These are phyloP conservation scores for Pythium aphanidermatum DNA, from an alignment of 352 stramenopile genomes.

Conservation along the genomic window DNA sequence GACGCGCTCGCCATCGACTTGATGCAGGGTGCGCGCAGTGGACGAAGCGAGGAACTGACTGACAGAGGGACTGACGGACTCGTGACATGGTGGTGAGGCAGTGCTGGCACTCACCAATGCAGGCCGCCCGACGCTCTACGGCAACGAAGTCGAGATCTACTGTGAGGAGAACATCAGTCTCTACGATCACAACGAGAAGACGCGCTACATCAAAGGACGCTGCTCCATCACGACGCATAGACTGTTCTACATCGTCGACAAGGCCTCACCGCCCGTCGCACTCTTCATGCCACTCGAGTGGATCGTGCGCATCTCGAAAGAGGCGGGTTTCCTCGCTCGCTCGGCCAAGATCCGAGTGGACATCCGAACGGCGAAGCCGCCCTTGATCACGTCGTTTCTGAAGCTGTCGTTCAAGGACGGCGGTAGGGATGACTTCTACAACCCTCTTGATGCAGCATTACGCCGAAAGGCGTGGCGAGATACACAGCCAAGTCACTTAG, in stretches of 20 bases:
- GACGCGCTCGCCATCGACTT: conserved; percentile 52
- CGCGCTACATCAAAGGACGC: conserved; percentile 51
- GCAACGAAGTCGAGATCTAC: conserved; percentile 85
- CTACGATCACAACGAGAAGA: conserved; percentile 81
- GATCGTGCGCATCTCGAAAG: conserved; percentile 64
- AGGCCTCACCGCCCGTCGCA: conserved; percentile 37
- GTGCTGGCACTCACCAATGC: conserved; percentile 63
- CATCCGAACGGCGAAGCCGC: conserved; percentile 30
- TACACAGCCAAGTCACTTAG: conserved; percentile 64
- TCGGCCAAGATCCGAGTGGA: conserved; percentile 83
- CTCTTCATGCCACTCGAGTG: conserved; percentile 71
- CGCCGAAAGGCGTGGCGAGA: conserved; percentile 71
- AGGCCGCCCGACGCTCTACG: conserved; percentile 65
- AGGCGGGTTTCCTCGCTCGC: conserved; percentile 76
- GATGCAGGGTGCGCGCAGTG: conserved; percentile 54
- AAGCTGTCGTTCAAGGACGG: conserved; percentile 87
- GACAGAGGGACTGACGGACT: not conserved
- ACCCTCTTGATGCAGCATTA: conserved; percentile 55
- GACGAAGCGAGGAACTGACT: too few relatives aligned
- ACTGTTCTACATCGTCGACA: conserved; percentile 76
- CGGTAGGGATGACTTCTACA: conserved; percentile 81
- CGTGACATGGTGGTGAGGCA: conserved; percentile 16
- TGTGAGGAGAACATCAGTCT: conserved; percentile 78
- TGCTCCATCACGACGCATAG: conserved; percentile 81
- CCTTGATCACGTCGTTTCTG: conserved; percentile 49